Percentiles rank a stretch among this genome's conserved stretches.
phyloP scores from a whole-genome alignment of 371 early-diverging fungal species.

The Actinomortierella wolfii region DNA sequence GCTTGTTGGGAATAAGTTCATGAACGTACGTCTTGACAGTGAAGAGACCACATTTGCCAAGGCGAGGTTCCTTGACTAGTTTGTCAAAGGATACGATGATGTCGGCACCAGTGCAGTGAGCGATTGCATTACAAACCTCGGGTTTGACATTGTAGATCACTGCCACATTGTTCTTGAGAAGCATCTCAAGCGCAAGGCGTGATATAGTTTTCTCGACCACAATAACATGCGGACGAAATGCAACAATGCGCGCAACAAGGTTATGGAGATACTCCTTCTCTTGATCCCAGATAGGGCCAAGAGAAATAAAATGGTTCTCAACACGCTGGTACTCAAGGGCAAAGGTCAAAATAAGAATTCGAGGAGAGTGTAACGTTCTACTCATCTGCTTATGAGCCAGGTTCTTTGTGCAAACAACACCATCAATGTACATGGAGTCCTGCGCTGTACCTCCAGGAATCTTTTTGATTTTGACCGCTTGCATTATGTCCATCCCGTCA shows the following conservation, averaged over 20 bases:
- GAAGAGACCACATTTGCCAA: constrained; percentile 81
- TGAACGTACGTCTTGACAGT: constrained; percentile 79
- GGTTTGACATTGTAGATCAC: constrained; percentile 86
- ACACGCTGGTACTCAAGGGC: constrained; percentile 86
- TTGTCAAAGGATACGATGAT: constrained; percentile 81
- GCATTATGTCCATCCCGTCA: constrained; percentile 86
- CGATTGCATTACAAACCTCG: constrained; percentile 77
- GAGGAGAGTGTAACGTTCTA: constrained; percentile 64
- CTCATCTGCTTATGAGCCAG: constrained; percentile 90
- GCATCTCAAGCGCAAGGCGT: constrained; percentile 78
- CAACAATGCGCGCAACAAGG: constrained; percentile 75
- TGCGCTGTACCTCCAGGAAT: constrained; percentile 83
- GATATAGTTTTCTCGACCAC: constrained; percentile 80
- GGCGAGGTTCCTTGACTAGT: constrained; percentile 65
- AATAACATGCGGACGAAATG: constrained; percentile 78
- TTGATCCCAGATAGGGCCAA: constrained; percentile 83
- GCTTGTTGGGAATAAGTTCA: constrained; percentile 70
- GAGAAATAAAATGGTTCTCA: constrained; percentile 77
- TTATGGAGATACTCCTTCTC: constrained; percentile 84
- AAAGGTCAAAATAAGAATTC: constrained; percentile 85
- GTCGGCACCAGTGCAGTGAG: constrained; percentile 83
- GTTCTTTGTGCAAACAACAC: constrained; percentile 86
- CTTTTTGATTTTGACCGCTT: constrained; percentile 91
- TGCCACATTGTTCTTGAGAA: constrained; percentile 76
- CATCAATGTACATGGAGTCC: constrained; percentile 80